These are phyloP conservation scores for Pontederia paniculata DNA, from an alignment of 176 grass and related monocot genomes.

Conservation along the genomic window DNA sequence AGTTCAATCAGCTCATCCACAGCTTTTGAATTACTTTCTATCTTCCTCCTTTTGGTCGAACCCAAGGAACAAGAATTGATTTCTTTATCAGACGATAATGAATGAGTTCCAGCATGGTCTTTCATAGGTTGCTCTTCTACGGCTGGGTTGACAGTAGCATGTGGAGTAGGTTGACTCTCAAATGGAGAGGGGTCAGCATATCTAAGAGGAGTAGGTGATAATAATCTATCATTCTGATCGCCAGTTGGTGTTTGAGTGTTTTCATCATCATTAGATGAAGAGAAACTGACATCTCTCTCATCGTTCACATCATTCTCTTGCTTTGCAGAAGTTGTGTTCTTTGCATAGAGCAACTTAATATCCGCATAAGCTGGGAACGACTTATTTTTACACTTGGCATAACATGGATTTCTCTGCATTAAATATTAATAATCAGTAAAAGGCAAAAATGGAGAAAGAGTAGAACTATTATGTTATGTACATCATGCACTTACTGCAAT, in stretches of 20 bases:
- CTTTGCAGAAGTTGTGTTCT: constrained; percentile 10
- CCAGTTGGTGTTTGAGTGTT: constrained; percentile 15
- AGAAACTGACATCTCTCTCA: constrained; percentile 17
- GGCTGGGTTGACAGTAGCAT: constrained; percentile 4
- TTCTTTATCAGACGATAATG: constrained; percentile 6
- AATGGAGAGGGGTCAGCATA: background rate
- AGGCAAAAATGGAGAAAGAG: background rate
- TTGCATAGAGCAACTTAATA: constrained; percentile 25
- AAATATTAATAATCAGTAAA: constrained; percentile 10
- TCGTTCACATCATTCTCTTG: constrained; percentile 26
- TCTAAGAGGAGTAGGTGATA: no score
- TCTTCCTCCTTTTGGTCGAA: constrained; percentile 15
- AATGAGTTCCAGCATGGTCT: background rate
- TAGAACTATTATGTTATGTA: background rate
- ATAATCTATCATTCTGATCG: constrained; percentile 8
- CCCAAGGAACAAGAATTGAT: background rate
- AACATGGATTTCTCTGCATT: constrained; percentile 23
- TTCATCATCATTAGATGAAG: constrained; percentile 14
- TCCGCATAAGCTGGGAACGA: constrained; percentile 27
- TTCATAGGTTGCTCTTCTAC: background rate
- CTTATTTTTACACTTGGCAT: constrained; percentile 21
- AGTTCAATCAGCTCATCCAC: constrained; percentile 27
- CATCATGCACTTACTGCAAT: background rate
- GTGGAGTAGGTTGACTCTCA: background rate
- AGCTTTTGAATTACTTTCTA: constrained; percentile 12